Evolutionary conservation across 805 yeast species (phyloP).

Genomic region (Yarrowia osloensis): DNA sequence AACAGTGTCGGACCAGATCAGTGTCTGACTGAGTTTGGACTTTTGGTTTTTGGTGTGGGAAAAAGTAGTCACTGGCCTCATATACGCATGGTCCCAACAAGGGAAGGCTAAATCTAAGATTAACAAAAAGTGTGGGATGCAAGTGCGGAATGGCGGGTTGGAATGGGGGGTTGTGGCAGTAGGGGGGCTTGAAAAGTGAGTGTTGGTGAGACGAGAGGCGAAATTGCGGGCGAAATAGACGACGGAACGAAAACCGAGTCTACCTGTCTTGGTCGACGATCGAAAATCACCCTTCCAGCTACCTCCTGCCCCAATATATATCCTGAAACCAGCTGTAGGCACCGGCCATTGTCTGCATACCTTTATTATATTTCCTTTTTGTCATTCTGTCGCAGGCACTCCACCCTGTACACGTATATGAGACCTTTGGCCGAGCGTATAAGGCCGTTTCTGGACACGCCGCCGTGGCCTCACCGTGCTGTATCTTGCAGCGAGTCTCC

Average conservation of each 20-base stretch:
- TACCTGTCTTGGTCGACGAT: background rate
- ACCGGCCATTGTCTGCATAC: constrained; percentile 10
- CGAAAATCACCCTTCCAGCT: background rate
- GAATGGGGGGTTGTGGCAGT: constrained; percentile 6
- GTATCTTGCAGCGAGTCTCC: background rate
- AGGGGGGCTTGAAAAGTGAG: background rate
- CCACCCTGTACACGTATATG: background rate
- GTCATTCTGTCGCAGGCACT: background rate
- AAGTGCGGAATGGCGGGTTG: constrained; percentile 28
- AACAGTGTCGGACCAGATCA: constrained; percentile 23
- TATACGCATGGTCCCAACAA: constrained; percentile 27
- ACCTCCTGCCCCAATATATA: background rate
- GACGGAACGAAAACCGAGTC: background rate
- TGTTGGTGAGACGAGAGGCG: background rate
- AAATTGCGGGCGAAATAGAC: background rate
- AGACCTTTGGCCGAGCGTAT: background rate
- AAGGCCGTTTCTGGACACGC: constrained; percentile 1
- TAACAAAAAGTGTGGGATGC: constrained; percentile 24
- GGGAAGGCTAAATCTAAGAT: constrained; percentile 28
- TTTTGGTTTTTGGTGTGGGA: constrained; percentile 25
- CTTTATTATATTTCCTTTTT: constrained; percentile 8
- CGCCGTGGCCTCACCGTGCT: background rate
- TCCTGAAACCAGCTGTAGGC: constrained; percentile 21
- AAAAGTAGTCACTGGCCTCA: constrained; percentile 28
- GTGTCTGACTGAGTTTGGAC: constrained; percentile 26